Base-by-base conservation (phyloP, 495 filamentous ascomycete genomes). In the Podospora tetraspora region DNA sequence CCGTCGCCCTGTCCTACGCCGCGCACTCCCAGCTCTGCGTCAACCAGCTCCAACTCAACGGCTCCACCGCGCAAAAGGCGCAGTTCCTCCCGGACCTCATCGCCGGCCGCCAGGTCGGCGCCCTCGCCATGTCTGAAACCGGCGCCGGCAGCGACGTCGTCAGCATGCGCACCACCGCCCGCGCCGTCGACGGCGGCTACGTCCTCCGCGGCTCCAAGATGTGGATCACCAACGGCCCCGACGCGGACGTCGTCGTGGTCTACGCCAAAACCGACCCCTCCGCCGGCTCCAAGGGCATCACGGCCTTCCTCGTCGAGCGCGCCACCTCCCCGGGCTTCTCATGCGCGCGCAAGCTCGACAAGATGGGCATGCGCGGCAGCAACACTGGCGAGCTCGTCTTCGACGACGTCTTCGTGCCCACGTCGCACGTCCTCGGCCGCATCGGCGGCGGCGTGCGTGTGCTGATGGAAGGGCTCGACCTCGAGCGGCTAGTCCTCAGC, bases 201-300 rank as follows among this genome's bases (percentile, higher is more conserved):
- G 27, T 92, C 32, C 83, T 99, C 65, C 92, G 92, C 71, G 95
- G 95, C 16, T 92, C 91, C 24, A 99, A 99, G 85, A 98, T 99
- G 95, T 99, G 95, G 95, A 99, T 99, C 70, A 99, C 95, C 29
- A 99, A 99, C 74, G 95, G 95, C 16, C 95, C 95, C 19, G 96
- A 98, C 72, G 95, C 94, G 57, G 87, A 97, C 76, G 83, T 88
- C 29, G 85, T 98, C 16, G 85, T 99, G 61, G 93, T 99, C 23
- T 99, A 99, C 79, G 95, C 95, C 22, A 99, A 99, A 82, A 97
- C 96, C 7, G 85, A 87, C 57, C 94, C 94, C 21, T 84, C 89
- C 11, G 86, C 83, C 64, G 94, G 84, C 22, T 92, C 89, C 69
- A 97, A 95, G 79, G 96, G 96, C 59, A 97, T 99, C 78, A 96